phyloP scores from a whole-genome alignment of 2,329 filamentous ascomycete species.

The Fusarium clavum region DNA sequence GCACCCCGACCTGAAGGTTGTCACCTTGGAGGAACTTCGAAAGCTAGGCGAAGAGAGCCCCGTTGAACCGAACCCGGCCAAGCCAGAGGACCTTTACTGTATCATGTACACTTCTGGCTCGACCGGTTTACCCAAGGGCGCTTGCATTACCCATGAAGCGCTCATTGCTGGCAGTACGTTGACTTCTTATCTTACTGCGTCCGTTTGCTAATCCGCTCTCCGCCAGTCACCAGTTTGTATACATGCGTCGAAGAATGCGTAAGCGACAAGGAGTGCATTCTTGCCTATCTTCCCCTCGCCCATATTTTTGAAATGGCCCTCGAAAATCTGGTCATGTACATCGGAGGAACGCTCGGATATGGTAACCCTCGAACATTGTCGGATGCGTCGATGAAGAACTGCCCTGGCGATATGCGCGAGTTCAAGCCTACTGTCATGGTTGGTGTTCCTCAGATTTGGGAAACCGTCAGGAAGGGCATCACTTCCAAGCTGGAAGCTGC shows the following conservation, averaged over 20 bases:
- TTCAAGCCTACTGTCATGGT: constrained; percentile 90
- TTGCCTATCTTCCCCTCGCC: constrained; percentile 93
- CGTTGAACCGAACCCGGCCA: constrained; percentile 76
- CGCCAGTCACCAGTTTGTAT: constrained; percentile 79
- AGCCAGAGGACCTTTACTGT: constrained; percentile 83
- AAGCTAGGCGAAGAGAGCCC: constrained; percentile 74
- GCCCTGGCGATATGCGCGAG: constrained; percentile 92
- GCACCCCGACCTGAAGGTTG: constrained; percentile 64
- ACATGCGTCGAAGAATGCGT: constrained; percentile 82
- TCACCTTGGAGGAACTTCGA: constrained; percentile 67
- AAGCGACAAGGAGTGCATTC: constrained; percentile 79
- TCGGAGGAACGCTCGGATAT: constrained; percentile 93
- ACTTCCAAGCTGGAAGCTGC: constrained; percentile 79
- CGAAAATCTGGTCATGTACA: constrained; percentile 89
- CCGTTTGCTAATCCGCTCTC: constrained; percentile 30
- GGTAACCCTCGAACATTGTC: constrained; percentile 90
- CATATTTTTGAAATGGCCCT: constrained; percentile 98
- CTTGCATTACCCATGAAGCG: constrained; percentile 81
- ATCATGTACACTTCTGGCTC: constrained; percentile 90
- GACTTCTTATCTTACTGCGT: constrained; percentile 33
- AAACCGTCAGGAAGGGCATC: constrained; percentile 96
- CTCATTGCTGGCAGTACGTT: constrained; percentile 76
- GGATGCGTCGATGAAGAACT: constrained; percentile 87
- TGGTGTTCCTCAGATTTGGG: constrained; percentile 96
- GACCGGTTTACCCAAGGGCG: constrained; percentile 90